Percentiles rank a stretch among this genome's conserved stretches.
Evolutionary conservation across 1,284 basidiomycete species (phyloP).

Genomic region (Marasmius sp.): DNA sequence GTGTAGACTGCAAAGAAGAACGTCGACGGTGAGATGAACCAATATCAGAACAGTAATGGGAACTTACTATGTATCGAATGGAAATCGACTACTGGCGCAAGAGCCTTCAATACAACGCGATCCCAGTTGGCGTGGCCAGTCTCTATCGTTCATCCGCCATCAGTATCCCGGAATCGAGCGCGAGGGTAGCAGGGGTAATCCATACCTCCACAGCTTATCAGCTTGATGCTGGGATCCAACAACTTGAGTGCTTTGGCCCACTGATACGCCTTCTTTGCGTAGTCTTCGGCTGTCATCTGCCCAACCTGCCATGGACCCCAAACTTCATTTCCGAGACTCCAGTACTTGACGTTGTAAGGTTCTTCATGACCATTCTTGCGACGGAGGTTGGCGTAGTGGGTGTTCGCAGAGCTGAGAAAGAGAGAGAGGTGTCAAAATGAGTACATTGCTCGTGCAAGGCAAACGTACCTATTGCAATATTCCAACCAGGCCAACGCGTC

Average conservation of each 20-base stretch:
- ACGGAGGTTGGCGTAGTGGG: constrained; percentile 60
- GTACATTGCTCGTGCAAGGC: not conserved
- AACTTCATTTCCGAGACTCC: constrained; percentile 49
- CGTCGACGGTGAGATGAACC: not conserved
- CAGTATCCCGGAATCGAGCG: not conserved
- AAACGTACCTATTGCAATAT: constrained; percentile 55
- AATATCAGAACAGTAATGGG: not conserved
- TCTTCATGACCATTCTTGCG: constrained; percentile 58
- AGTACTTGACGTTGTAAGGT: constrained; percentile 54
- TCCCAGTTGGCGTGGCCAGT: constrained; percentile 47
- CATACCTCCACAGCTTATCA: constrained; percentile 58
- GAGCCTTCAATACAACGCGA: constrained; percentile 34
- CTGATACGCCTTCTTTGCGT: constrained; percentile 56
- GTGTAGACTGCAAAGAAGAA: constrained; percentile 32
- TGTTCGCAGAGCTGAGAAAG: constrained; percentile 32
- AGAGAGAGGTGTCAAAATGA: not conserved
- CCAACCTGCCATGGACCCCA: constrained; percentile 71
- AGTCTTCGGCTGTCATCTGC: constrained; percentile 57
- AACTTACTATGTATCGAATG: constrained; percentile 37
- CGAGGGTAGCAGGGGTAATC: not conserved
- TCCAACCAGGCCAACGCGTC: constrained; percentile 69
- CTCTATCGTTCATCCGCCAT: constrained; percentile 26
- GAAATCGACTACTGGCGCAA: constrained; percentile 40
- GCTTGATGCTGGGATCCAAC: constrained; percentile 57
- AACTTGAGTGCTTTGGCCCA: constrained; percentile 67